Evolutionary conservation across 208 protist species (phyloP), one percentile per base, ranked within the genome.

Genomic region (Phytomonas sp.): DNA sequence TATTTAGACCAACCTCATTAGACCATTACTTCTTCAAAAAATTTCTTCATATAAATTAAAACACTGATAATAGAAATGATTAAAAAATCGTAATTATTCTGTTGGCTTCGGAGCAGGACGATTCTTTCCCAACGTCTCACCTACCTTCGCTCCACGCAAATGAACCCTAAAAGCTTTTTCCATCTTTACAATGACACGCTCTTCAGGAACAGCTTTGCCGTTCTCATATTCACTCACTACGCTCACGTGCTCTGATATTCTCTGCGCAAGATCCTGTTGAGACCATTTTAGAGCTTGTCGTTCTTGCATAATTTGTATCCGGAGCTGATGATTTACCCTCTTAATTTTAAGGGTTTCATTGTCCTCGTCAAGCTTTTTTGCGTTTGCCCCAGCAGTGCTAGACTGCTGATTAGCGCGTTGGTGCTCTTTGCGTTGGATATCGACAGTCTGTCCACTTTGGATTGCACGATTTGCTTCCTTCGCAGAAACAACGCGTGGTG

Each of bases 221-320:
- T 71, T 95, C 72, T 98, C 96, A 70, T 98, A 98, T 72, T 98
- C 93, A 12, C 82, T 88, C 63, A 97, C 89, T 12, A 94, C 84
- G 0, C 80, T 86, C n/a, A 76, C 87, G 26, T 87, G 84, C 77
- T 97, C 89, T 3, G 87, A 81, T 37, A 95, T 95, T 42, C 74
- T 73, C 70, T 92, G 85, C 2, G 93, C 93, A 4, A 97, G 77
- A 30, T 96, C 89, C 61, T 94, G 83, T 70, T 95, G 90, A 0
- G 84, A 93, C 93, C 88, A 96, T 63, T 91, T 87, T 31, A 93
- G 81, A 34, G 75, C 83, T 73, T 93, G 87, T 12, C 93, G 84
- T 2, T 87, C 90, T 71, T 87, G 81, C 79, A 88, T 83, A 69
- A 97, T 94, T 37, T 80, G 76, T 12, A 92, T 70, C 49, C 89